Conservation (phyloP, 1,284 basidiomycete species). For the Apiotrichum veenhuisii region DNA sequence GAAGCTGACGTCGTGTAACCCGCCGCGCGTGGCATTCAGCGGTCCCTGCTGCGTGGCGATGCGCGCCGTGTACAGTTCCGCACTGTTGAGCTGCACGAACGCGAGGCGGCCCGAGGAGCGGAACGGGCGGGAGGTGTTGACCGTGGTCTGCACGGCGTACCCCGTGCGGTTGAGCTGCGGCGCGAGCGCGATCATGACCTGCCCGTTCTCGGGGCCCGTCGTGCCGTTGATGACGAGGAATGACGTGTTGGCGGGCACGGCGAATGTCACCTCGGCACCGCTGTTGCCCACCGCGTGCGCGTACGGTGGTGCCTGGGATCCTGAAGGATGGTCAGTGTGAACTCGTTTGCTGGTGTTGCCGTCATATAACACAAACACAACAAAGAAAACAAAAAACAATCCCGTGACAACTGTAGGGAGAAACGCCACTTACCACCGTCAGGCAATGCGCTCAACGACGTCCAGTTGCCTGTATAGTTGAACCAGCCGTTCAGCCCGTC, state of each 20-base stretch:
- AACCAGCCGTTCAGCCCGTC: not conserved
- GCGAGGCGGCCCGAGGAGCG: not conserved
- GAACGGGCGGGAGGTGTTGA: not conserved
- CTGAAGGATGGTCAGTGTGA: not conserved
- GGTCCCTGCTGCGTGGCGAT: not conserved
- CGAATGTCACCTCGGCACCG: not conserved
- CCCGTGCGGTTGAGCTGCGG: not conserved
- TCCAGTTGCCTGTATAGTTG: constrained; percentile 1
- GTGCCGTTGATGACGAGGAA: not conserved
- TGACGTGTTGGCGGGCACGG: not conserved
- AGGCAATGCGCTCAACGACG: not conserved
- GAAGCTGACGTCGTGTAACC: not conserved
- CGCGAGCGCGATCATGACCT: not conserved
- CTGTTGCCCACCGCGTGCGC: not conserved
- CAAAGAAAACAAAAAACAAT: too few species aligned
- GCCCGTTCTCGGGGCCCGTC: not conserved
- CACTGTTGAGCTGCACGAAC: not conserved
- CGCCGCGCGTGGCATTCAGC: not conserved
- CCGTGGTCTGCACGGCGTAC: too few species aligned
- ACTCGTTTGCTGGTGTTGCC: not conserved
- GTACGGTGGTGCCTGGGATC: not conserved
- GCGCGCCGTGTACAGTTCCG: not conserved
- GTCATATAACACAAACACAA: too few species aligned
- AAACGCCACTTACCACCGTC: not conserved
- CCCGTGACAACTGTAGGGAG: too few species aligned